These are phyloP conservation scores for Cryptococcus hybrid DNA, from an alignment of 1,284 basidiomycete species.

Conservation along the genomic window DNA sequence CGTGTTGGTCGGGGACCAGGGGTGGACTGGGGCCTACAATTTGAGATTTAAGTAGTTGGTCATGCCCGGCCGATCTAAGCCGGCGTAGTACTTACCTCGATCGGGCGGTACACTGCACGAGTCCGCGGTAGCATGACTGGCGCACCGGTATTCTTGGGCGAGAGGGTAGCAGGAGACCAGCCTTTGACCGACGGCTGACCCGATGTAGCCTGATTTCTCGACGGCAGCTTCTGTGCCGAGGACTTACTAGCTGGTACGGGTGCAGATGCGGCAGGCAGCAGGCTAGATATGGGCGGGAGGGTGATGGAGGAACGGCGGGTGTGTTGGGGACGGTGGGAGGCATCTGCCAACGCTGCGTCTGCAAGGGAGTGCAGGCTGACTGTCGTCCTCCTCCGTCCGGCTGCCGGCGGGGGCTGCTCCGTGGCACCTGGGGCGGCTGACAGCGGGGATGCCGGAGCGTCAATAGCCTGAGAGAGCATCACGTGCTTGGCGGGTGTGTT, in stretches of 20 bases:
- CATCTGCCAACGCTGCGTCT: conserved; percentile 12
- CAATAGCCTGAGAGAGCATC: no score
- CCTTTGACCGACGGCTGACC: neutral
- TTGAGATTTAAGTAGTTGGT: neutral
- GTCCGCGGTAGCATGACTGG: neutral
- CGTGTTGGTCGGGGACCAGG: neutral
- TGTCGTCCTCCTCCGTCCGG: neutral
- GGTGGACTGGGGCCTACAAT: neutral
- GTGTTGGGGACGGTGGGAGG: neutral
- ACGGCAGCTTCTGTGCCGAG: neutral
- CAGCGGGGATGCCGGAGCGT: no score
- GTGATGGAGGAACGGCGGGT: neutral
- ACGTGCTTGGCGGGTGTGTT: no score
- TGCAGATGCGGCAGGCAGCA: neutral
- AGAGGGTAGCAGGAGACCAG: neutral
- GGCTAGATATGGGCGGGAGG: conserved; percentile 8
- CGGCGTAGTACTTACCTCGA: neutral
- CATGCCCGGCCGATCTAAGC: neutral
- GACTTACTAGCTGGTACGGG: no score
- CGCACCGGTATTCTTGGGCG: neutral
- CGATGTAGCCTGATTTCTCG: neutral
- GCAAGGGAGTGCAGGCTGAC: conserved; percentile 9
- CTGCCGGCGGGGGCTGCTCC: neutral
- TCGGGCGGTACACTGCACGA: neutral
- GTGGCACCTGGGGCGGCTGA: neutral